Evolutionary conservation across 371 early-diverging fungal genomes (phyloP).

Genomic region (Parasitella parasitica): DNA sequence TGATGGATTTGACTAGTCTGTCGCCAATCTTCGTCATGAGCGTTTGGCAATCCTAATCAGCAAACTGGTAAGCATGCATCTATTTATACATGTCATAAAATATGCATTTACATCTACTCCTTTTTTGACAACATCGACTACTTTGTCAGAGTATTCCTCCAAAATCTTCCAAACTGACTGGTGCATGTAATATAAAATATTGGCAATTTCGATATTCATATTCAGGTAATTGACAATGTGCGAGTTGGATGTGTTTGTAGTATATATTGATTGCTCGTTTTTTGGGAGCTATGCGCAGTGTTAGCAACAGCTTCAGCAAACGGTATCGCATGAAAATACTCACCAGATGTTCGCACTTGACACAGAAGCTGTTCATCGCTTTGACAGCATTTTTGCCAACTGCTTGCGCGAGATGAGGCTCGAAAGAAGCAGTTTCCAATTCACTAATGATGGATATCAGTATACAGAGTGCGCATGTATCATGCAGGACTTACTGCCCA

Average conservation of each 20-base stretch:
- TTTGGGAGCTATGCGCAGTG: conserved; percentile 7
- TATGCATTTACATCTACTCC: conserved; percentile 43
- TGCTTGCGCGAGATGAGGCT: conserved; percentile 46
- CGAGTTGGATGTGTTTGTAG: conserved; percentile 36
- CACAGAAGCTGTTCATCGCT: conserved; percentile 54
- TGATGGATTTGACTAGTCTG: conserved; percentile 46
- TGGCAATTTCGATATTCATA: conserved; percentile 61
- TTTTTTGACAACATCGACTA: conserved; percentile 45
- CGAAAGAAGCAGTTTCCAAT: conserved; percentile 63
- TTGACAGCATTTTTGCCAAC: conserved; percentile 58
- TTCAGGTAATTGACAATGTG: conserved; percentile 33
- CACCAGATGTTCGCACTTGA: conserved; percentile 55
- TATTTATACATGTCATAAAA: background rate
- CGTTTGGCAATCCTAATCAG: conserved; percentile 53
- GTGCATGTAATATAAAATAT: conserved; percentile 55
- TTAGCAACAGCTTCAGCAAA: background rate
- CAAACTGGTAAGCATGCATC: background rate
- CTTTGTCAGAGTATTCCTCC: conserved; percentile 54
- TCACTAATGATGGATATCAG: conserved; percentile 41
- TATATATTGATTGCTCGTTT: conserved; percentile 37
- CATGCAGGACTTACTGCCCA: conserved; percentile 52
- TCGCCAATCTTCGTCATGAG: conserved; percentile 56
- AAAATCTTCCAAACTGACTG: conserved; percentile 59
- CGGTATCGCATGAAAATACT: too few relatives aligned
- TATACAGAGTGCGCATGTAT: too few relatives aligned